These are phyloP conservation scores for Paramecium biaurelia DNA, from an alignment of 73 alveolate species.

Conservation along the genomic window DNA sequence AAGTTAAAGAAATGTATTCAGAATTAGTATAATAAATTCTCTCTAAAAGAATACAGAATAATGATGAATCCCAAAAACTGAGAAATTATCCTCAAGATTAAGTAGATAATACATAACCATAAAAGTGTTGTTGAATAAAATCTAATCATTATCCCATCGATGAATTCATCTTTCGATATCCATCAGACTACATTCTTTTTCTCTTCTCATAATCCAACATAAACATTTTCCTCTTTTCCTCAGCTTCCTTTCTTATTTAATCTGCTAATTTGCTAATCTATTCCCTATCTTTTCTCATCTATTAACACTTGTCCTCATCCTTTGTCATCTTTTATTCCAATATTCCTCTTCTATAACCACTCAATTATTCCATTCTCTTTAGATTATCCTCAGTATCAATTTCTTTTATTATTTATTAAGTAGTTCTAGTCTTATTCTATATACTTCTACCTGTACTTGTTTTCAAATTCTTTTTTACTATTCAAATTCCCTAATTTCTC, in stretches of 20 bases:
- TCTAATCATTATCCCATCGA: not conserved
- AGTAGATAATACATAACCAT: not conserved
- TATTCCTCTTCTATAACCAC: not conserved
- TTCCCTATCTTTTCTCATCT: not conserved
- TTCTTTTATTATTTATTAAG: slow-evolving; percentile 18
- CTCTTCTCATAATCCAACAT: not conserved
- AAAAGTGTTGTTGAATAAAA: slow-evolving; percentile 9
- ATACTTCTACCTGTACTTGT: not conserved
- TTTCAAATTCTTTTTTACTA: not conserved
- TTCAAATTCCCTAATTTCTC: not conserved
- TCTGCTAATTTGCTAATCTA: not conserved
- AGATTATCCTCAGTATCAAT: not conserved
- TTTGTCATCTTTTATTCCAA: not conserved
- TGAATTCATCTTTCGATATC: not conserved
- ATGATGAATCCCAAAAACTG: not conserved
- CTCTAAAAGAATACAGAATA: not conserved
- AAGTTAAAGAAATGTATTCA: not conserved
- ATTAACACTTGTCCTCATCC: not conserved
- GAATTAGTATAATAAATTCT: not conserved
- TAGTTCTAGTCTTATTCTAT: not conserved
- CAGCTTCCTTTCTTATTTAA: not conserved
- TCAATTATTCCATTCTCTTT: not conserved
- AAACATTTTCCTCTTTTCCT: not conserved
- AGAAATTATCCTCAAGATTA: not conserved
- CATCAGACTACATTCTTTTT: not conserved